These are phyloP conservation scores for Rutstroemia sp. DNA, from an alignment of 2,329 filamentous ascomycete species.

Conservation along the genomic window DNA sequence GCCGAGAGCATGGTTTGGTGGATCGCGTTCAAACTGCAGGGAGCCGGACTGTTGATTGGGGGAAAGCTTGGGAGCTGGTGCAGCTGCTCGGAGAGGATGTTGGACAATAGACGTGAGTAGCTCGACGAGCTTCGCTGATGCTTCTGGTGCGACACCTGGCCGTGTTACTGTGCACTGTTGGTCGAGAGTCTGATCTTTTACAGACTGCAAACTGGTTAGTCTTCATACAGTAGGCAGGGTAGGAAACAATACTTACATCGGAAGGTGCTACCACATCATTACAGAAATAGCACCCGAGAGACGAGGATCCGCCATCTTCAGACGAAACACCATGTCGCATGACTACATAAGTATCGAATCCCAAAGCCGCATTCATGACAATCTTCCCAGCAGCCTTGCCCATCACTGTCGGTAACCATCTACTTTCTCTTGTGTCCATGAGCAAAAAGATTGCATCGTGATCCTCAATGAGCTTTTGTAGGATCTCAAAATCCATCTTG, in stretches of 20 bases:
- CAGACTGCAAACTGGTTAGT: conserved; percentile 49
- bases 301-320: conserved; percentile 47
- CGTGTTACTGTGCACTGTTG: conserved; percentile 97
- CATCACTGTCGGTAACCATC: conserved; percentile 95
- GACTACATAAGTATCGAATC: conserved; percentile 93
- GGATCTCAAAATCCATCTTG: conserved; percentile 64
- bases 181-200: conserved; percentile 91
- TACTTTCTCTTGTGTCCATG: conserved; percentile 90
- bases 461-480: conserved; percentile 67
- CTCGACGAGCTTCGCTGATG: conserved; percentile 85
- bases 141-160: conserved; percentile 85
- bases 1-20: conserved; percentile 52
- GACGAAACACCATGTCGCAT: conserved; percentile 83
- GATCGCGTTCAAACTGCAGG: conserved; percentile 45
- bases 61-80: conserved; percentile 43
- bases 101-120: conserved; percentile 82
- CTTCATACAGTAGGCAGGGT: too few relatives aligned
- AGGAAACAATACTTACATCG: conserved; percentile 56
- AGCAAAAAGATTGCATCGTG: conserved; percentile 95
- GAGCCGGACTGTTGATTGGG: conserved; percentile 30
- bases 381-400: conserved; percentile 89
- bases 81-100: conserved; percentile 64
- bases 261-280: conserved; percentile 94
- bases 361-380: conserved; percentile 91
- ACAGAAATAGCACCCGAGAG: conserved; percentile 95